phyloP scores from a whole-genome alignment of 2,329 filamentous ascomycete species.

The Aspergillus phoenicis region DNA sequence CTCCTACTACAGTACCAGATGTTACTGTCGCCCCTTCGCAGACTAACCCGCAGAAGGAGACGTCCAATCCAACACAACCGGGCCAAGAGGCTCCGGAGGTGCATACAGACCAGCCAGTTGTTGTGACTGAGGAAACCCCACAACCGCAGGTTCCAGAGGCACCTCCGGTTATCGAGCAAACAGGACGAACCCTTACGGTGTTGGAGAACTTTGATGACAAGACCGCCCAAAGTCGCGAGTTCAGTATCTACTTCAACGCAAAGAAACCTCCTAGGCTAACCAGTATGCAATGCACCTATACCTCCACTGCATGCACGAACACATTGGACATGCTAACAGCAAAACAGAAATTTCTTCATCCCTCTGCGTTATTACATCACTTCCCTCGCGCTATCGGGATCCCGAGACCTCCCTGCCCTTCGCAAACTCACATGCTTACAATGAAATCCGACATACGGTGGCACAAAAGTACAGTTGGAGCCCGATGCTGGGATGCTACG shows the following conservation, averaged over 20 bases:
- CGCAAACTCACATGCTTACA: conserved; percentile 74
- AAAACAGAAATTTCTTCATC: conserved; percentile 48
- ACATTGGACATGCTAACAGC: conserved; percentile 12
- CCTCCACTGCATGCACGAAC: not conserved
- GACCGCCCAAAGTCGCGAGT: conserved; percentile 57
- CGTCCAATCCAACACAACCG: conserved; percentile 4
- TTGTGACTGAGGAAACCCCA: conserved; percentile 21
- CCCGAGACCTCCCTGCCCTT: conserved; percentile 82
- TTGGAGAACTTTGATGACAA: conserved; percentile 61
- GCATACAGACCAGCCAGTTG: conserved; percentile 20
- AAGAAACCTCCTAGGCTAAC: conserved; percentile 52
- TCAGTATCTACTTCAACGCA: conserved; percentile 59
- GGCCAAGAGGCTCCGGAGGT: conserved; percentile 20
- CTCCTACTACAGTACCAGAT: conserved; percentile 1
- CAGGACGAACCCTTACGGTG: conserved; percentile 60
- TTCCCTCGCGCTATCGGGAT: conserved; percentile 80
- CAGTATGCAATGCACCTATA: conserved; percentile 41
- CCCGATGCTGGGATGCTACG: conserved; percentile 76
- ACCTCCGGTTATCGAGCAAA: conserved; percentile 51
- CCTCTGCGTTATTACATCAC: conserved; percentile 80
- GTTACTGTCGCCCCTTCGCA: conserved; percentile 5
- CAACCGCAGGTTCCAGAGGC: conserved; percentile 31
- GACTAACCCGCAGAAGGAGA: conserved; percentile 3
- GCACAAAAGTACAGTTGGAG: conserved; percentile 82
- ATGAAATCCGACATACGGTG: conserved; percentile 72